Evolutionary conservation across 148 eudicot genomes (phyloP).

Genomic region (Rhododendron molle): DNA sequence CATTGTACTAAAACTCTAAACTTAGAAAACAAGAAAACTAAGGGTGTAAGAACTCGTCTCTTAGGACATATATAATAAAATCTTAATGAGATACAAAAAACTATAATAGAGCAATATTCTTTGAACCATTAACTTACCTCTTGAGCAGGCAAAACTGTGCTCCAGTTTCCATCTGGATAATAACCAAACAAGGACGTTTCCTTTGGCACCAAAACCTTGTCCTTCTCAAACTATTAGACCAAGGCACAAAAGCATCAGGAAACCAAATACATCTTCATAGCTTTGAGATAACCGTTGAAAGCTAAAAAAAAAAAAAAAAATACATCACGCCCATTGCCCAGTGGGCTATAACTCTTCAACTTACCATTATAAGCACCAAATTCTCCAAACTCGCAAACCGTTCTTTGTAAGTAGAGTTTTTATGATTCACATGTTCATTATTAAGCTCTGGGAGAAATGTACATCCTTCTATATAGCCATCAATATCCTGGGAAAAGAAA

Average conservation of each 20-base stretch:
- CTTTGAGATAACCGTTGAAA: not conserved
- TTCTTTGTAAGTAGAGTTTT: conserved; percentile 18
- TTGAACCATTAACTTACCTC: conserved; percentile 29
- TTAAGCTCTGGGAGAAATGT: conserved; percentile 50
- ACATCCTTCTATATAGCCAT: conserved; percentile 33
- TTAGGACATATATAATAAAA: no score
- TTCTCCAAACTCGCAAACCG: conserved; percentile 2
- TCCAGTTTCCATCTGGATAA: conserved; percentile 40
- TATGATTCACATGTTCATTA: conserved; percentile 28
- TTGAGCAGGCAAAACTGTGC: conserved; percentile 39
- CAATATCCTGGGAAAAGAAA: conserved; percentile 22
- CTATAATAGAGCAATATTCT: not conserved
- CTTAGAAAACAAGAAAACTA: not conserved
- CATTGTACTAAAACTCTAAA: not conserved
- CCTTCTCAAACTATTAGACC: conserved; percentile 39
- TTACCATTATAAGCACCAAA: conserved; percentile 13
- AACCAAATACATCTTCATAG: not conserved
- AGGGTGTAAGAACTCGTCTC: not conserved
- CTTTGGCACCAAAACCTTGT: conserved; percentile 46
- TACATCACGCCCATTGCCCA: not conserved
- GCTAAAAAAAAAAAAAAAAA: not conserved
- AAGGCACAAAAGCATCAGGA: not conserved
- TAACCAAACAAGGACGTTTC: conserved; percentile 65
- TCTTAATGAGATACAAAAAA: not conserved
- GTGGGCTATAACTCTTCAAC: not conserved